Base-by-base conservation (phyloP, 1,284 basidiomycete genomes). In the Cutaneotrichosporon mucoides region DNA sequence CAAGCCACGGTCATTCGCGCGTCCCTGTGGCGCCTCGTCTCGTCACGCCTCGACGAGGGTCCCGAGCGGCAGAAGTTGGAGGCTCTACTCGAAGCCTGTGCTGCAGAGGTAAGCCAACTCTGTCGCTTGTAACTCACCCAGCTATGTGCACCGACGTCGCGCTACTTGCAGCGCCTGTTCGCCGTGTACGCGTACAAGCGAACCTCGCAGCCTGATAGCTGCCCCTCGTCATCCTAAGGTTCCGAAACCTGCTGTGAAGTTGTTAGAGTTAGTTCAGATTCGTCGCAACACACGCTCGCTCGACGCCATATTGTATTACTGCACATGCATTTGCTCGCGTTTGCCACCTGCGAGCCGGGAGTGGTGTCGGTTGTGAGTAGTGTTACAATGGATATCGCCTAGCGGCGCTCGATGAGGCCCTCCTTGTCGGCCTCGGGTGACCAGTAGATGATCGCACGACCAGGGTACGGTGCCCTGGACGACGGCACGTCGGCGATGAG, bases 401-500 rank as follows among this genome's bases (percentile, higher is more conserved):
- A 62, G 42, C 60, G 55, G 36, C 67, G 64, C 35, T 63, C 62
- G 33, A 75, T 51, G 33, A 79, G 60, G 3, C 75, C 73, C 55
- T 79, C 77, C 2, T 62, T 58, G 47, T 74, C 69, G 9, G 76
- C 75, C 50, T 73, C 72, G 5, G 73, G 69, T 11, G 68, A 68
- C 68, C 72, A 73, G 62, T 66, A 76, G 13, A 79, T 68, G 7
- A 76, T 70, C 4, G 75, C 74, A 55, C 75, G 66, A 33, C 71
- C 67, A 2, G 73, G 73, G 45, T 76, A 68, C 12, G 69, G 53
- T 7, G 69, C 74, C 36, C 62, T 53, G 2, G 68, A 67, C 0
- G 66, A 66, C 5, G 77, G 77, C 4, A 77, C 66, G 55, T 79
- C 77, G 36, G 76, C 73, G 11, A 73, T 68, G 13, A 79, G 68